Percentiles rank a stretch among this genome's conserved stretches.
These are phyloP conservation scores for Aristolochia fimbriata DNA, from an alignment of 164 flowering plant genomes.

Conservation along the genomic window DNA sequence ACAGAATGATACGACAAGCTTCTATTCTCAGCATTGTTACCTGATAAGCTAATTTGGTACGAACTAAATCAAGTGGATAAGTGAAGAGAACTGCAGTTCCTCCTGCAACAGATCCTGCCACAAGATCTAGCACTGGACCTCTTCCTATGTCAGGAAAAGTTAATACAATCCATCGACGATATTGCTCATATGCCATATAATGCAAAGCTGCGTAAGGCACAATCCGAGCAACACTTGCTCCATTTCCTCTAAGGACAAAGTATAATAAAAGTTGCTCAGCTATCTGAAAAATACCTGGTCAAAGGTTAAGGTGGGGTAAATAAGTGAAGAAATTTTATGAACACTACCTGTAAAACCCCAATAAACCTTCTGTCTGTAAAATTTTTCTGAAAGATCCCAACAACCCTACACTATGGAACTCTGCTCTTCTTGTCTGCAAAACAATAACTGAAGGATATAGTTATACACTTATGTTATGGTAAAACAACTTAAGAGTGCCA, in stretches of 20 bases:
- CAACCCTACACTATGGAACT: slow-evolving; percentile 69
- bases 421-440: slow-evolving; percentile 80
- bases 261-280: neutral
- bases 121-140: slow-evolving; percentile 89
- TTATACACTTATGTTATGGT: too few species aligned
- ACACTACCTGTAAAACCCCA: slow-evolving; percentile 79
- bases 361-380: slow-evolving; percentile 67
- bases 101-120: slow-evolving; percentile 93
- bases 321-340: slow-evolving; percentile 1
- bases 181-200: slow-evolving; percentile 90
- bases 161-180: slow-evolving; percentile 72
- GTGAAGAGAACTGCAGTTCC: slow-evolving; percentile 95
- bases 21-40: slow-evolving; percentile 19
- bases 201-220: slow-evolving; percentile 98
- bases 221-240: slow-evolving; percentile 94
- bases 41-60: slow-evolving; percentile 97
- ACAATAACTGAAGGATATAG: neutral
- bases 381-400: slow-evolving; percentile 64
- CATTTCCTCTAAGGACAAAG: slow-evolving; percentile 65
- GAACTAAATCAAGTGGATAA: slow-evolving; percentile 92
- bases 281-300: neutral
- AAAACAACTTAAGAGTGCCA: too few species aligned
- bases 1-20: neutral
- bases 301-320: neutral
- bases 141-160: slow-evolving; percentile 52